Evolutionary conservation across 1,284 basidiomycete species (phyloP), one percentile per base, ranked within the genome.

Genomic region (Cutaneotrichosporon mucoides): DNA sequence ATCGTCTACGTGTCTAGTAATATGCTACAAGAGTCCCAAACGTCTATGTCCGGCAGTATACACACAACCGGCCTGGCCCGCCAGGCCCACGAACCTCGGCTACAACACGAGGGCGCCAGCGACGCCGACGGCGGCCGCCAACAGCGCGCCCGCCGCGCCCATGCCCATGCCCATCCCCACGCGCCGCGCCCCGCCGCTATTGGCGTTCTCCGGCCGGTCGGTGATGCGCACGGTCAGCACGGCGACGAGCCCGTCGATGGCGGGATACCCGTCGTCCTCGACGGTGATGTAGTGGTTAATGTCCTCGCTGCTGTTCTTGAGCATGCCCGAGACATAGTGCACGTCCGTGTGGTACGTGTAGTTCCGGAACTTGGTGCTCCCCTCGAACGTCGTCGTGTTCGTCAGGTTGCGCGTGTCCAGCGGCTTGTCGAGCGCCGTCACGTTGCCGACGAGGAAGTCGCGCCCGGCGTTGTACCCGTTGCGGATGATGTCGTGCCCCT

Each of bases 211-310:
- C 4, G 53, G 53, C 5, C 53, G 43, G 34, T 58, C 40, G 15
- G 47, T 82, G 46, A 93, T 85, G 68, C 82, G 84, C 52, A 94
- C 88, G 0, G 85, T 86, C 65, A 95, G 69, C 1, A 97, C 80
- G 0, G 90, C 92, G 0, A 96, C 87, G 5, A 92, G 80, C 0
- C 94, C 93, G 73, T 97, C 93, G 5, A 87, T 82, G 0, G 92
- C 86, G 53, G 85, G 86, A 12, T 79, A 68, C 2, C 84, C 85
- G 45, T 84, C 69, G 10, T 81, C 77, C 16, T 80, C 82, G 6
- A 95, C 89, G 35, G 80, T 83, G 43, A 81, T 53, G 62, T 83
- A 84, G 75, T 92, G 91, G 57, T 96, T 96, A 69, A 97, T 85
- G 5, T 85, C 88, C 8, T 81, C 73, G 59, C 84, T 88, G 2